Evolutionary conservation across 75 land plant genomes (phyloP), one percentile per base, ranked within the genome.

Genomic region (Pseudotsuga menziesii): DNA sequence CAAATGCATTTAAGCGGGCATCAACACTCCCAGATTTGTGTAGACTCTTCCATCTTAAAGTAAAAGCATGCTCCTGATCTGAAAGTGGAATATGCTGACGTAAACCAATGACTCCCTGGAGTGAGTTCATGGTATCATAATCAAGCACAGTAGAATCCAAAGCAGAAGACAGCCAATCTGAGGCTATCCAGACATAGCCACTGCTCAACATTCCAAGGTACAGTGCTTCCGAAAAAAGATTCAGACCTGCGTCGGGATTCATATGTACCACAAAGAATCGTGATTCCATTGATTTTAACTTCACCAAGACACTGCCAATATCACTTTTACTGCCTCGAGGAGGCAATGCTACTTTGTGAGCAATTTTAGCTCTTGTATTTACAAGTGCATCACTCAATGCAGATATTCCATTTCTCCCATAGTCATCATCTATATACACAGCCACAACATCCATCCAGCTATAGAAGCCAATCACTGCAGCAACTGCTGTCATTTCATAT

Each of bases 161-260:
- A 32, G 72, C 41, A 14, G 90, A 80, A 20, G 88, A 81, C 0
- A 92, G 86, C 88, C 87, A 87, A 72, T 72, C 83, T 4, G 94
- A 75, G 25, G 88, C 86, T 57, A 91, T 91, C 94, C 94, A 91
- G 48, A 87, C 92, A 85, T 85, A 91, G 14, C 89, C 86, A 39
- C 55, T 79, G 20, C 56, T 74, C 83, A 88, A 76, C 94, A 92
- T 90, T 39, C 82, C 82, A 55, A 89, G 85, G 29, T 71, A 70
- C 12, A 80, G 19, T 22, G 94, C 94, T 71, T 83, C 86, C 9
- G 77, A 73, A 17, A 91, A 87, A 63, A 91, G 81, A 55, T 57
- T 41, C 3, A 82, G 67, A 25, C 88, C 92, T 19, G 79, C 6
- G 63, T 41, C 79, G 2, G 92, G 70, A 58, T 84, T 72, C 2